Percentiles rank a stretch among this genome's conserved stretches.
Conservation (phyloP, 2,329 filamentous ascomycete genomes). For the Xylaria sp. region DNA sequence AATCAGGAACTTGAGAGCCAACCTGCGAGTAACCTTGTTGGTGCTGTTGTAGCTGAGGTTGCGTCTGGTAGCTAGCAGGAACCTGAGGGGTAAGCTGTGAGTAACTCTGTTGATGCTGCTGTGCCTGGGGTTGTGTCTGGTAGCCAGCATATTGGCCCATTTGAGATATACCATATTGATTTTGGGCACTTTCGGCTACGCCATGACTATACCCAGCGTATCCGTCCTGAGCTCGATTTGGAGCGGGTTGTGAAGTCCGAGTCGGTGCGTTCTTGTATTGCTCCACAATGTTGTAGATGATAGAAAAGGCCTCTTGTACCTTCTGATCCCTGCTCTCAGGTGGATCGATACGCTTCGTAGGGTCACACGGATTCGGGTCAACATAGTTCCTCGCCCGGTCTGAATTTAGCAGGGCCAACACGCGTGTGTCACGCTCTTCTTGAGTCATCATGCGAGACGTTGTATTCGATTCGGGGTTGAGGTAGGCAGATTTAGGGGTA, state of each 20-base stretch:
- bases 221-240: slow-evolving; percentile 64
- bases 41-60: slow-evolving; percentile 36
- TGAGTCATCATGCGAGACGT: slow-evolving; percentile 50
- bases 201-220: slow-evolving; percentile 61
- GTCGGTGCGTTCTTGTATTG: slow-evolving; percentile 61
- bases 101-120: slow-evolving; percentile 37
- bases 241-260: slow-evolving; percentile 61
- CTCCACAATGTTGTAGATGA: slow-evolving; percentile 57
- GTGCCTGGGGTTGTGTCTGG: slow-evolving; percentile 37
- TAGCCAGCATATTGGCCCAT: slow-evolving; percentile 24
- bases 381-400: slow-evolving; percentile 58
- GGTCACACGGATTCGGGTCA: slow-evolving; percentile 55
- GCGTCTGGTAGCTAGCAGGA: slow-evolving; percentile 5
- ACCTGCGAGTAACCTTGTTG: slow-evolving; percentile 37
- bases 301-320: slow-evolving; percentile 57
- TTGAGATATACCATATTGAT: slow-evolving; percentile 13
- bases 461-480: neutral
- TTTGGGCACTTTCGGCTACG: slow-evolving; percentile 38
- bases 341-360: slow-evolving; percentile 50
- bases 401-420: slow-evolving; percentile 58
- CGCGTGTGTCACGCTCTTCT: slow-evolving; percentile 53
- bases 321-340: slow-evolving; percentile 57
- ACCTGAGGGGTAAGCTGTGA: slow-evolving; percentile 38
- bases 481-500: slow-evolving; percentile 5
- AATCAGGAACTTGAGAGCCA: slow-evolving; percentile 36